Base-by-base conservation (phyloP, 441 rosid species). In the Eruca vesicaria region DNA sequence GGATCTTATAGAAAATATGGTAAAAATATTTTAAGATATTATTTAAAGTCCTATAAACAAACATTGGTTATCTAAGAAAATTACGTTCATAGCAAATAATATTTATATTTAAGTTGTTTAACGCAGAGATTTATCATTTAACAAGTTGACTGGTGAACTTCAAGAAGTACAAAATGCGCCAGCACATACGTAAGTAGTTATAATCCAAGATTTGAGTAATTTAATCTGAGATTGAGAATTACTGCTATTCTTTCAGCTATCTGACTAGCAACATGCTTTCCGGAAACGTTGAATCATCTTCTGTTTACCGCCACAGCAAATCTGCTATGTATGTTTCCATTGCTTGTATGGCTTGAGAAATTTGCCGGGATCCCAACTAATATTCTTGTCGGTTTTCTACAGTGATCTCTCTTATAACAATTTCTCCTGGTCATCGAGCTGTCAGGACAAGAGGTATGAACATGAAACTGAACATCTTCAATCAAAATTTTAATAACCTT, bases 341-440 rank as follows among this genome's bases (percentile, higher is more conserved):
- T 56, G 21, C 28, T 14, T 62, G 8, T 63, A 55, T 75, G 29
- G n/a, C 50, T 38, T 63, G 21, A 41, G 7, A 41, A 9, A 11
- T 31, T 26, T 53, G 2, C 18, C 61, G 26, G 4, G 66, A 29
- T 63, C 52, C 7, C 28, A 53, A n/a, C 45, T 75, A 38, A 76
- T 38, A 23, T 63, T n/a, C 35, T 69, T 53, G 8, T 38, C 5
- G 52, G 6, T 31, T 63, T 41, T 62, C 12, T 28, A 10, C 90
- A 90, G 97, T 60, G 98, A 92, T 78, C 84, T 94, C 65, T 90
- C 98, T 7, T 89, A 83, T 79, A 94, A 94, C 68, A 78, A 88
- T 83, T 91, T 94, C 41, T 67, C 83, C 7, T 62, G 86, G 79
- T 2, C 82, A 68, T 32, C 82, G 79, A 45, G 80, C 81, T 94